Evolutionary conservation across 495 filamentous ascomycete genomes (phyloP), one percentile per base, ranked within the genome.

Genomic region (Penicillium samsonianum): DNA sequence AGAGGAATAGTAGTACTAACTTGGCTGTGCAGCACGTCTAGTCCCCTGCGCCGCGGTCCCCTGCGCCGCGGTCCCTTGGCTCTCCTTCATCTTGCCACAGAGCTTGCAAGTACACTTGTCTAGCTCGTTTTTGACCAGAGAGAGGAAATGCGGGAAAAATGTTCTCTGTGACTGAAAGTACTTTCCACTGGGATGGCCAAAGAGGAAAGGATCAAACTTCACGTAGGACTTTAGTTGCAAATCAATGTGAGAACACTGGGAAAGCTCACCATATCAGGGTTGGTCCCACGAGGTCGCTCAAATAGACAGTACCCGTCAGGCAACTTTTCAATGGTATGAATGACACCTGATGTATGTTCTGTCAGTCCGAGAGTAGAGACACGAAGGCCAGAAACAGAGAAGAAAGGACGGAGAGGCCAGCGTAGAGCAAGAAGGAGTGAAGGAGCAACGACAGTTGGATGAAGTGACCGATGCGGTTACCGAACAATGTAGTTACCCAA

Each of bases 141-240:
- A n/a, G 1, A 55, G 14, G 65, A 87, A 87, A 58, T 88, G 85
- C 0, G 78, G 77, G 28, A 78, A 83, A 66, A 87, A 87, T 6
- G 75, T 65, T 6, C 71, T 67, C 0, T 78, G 72, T 0, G 83
- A 86, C 33, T 80, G 68, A 42, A 81, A 86, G 35, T 67, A 73
- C 28, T 68, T 60, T 5, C 78, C 78, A 31, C 68, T 69, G 1
- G 82, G 82, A 62, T 86, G 82, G 4, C 84, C 84, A 55, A 71
- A 86, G 12, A 86, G 69, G 45, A 77, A 82, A 22, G 71, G 67
- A 57, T 86, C 83, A 46, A 73, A 67, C 76, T 82, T 51, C 50
- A 41, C 8, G 11, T 9, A 10, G 37, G 10, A 19, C 14, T 14
- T 61, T 44, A 65, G 58, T 22, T 46, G 8, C 9, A 43, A n/a